Percentiles rank a stretch among this genome's conserved stretches.
Evolutionary conservation across 2,329 filamentous ascomycete genomes (phyloP).

Genomic region (Aspergillus calidoustus): DNA sequence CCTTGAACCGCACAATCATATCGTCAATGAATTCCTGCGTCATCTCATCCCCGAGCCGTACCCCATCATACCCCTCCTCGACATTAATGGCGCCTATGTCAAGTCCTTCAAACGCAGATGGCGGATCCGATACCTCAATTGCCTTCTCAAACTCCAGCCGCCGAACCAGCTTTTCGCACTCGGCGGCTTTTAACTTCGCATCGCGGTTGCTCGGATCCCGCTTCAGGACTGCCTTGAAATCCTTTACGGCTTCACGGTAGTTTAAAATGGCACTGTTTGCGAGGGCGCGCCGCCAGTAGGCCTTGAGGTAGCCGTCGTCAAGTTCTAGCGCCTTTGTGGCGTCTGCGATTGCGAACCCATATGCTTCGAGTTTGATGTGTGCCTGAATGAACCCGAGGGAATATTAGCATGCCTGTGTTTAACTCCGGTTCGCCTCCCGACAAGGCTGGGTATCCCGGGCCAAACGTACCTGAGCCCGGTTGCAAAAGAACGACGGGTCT

Average conservation of each 20-base stretch:
- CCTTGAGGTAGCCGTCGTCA: conserved; percentile 88
- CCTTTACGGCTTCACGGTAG: conserved; percentile 83
- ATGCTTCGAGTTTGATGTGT: conserved; percentile 93
- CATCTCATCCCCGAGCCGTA: conserved; percentile 77
- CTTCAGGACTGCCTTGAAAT: conserved; percentile 89
- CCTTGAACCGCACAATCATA: conserved; percentile 96
- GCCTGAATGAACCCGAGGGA: conserved; percentile 59
- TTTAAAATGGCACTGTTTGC: conserved; percentile 89
- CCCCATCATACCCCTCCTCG: conserved; percentile 84
- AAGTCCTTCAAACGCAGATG: conserved; percentile 87
- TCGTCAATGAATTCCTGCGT: conserved; percentile 96
- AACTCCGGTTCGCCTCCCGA: neutral
- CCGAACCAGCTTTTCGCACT: conserved; percentile 94
- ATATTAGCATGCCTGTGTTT: conserved; percentile 18
- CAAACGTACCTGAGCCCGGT: conserved; percentile 81
- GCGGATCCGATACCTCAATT: conserved; percentile 90
- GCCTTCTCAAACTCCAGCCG: conserved; percentile 91
- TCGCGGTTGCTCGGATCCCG: conserved; percentile 88
- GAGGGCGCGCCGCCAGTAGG: conserved; percentile 90
- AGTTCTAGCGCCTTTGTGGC: conserved; percentile 89
- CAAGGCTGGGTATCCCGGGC: conserved; percentile 21
- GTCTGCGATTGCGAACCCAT: conserved; percentile 89
- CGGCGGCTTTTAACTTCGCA: conserved; percentile 85
- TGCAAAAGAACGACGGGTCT: conserved; percentile 90
- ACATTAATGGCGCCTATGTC: conserved; percentile 85